These are phyloP conservation scores for Exophiala oligosperma DNA, from an alignment of 2,329 filamentous ascomycete species.

Conservation along the genomic window DNA sequence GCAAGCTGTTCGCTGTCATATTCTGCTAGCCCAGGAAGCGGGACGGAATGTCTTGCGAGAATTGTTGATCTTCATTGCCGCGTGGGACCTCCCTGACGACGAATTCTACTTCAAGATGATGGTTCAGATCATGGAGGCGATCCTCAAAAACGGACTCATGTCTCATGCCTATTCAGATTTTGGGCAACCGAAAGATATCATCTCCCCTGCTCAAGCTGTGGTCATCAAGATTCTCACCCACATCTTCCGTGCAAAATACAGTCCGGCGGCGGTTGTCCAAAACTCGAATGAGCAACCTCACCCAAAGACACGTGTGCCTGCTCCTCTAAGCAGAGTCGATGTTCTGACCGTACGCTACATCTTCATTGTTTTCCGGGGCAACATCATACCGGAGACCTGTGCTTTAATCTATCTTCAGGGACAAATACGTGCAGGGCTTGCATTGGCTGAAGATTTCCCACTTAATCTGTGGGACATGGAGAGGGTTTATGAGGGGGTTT, in stretches of 20 bases:
- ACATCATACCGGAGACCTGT: conserved; percentile 90
- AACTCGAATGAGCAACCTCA: conserved; percentile 50
- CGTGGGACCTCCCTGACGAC: conserved; percentile 92
- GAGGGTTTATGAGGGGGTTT: conserved; percentile 88
- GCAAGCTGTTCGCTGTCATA: conserved; percentile 85
- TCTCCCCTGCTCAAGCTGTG: conserved; percentile 91
- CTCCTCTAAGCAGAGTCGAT: conserved; percentile 56
- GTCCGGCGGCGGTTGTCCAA: conserved; percentile 48
- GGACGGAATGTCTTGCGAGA: conserved; percentile 87
- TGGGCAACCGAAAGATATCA: conserved; percentile 90
- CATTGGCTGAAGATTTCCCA: conserved; percentile 82
- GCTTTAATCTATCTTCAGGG: conserved; percentile 93
- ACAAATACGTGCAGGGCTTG: conserved; percentile 75
- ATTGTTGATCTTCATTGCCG: conserved; percentile 91
- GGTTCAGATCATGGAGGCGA: conserved; percentile 90
- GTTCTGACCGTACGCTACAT: conserved; percentile 79
- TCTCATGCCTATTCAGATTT: conserved; percentile 92
- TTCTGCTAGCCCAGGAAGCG: conserved; percentile 85
- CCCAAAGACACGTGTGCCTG: conserved; percentile 54
- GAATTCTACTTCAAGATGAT: conserved; percentile 96
- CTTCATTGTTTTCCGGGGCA: conserved; percentile 86
- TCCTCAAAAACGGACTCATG: conserved; percentile 83
- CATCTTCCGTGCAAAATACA: conserved; percentile 71
- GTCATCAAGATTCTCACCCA: conserved; percentile 87
- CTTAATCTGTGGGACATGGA: conserved; percentile 98